Conservation (phyloP, 148 eudicot genomes). For the Rhododendron henanense region DNA sequence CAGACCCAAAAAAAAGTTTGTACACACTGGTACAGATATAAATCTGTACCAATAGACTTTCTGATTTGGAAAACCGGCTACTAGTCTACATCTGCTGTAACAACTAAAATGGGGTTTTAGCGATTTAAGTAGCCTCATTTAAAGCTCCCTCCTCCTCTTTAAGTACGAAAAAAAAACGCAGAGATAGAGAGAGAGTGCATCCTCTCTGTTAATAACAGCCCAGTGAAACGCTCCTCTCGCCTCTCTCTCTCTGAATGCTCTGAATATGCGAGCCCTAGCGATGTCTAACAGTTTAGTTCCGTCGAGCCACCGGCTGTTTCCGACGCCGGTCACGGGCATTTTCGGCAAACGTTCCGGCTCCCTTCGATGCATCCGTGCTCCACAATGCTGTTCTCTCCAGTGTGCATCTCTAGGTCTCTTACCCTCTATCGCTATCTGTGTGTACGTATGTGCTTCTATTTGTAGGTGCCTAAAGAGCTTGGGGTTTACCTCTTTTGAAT, state of each 20-base stretch:
- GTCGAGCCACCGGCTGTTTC: conserved; percentile 14
- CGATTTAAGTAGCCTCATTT: background rate
- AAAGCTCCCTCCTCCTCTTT: background rate
- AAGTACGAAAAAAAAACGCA: background rate
- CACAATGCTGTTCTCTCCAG: conserved; percentile 28
- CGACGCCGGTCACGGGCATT: conserved; percentile 14
- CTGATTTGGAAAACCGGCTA: too few species aligned
- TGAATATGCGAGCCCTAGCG: conserved; percentile 24
- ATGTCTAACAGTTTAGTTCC: conserved; percentile 20
- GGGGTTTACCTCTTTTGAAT: background rate
- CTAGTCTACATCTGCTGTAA: too few species aligned
- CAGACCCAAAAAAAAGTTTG: too few species aligned
- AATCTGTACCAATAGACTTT: too few species aligned
- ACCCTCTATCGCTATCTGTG: background rate
- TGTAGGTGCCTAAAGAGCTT: background rate
- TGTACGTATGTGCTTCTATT: background rate
- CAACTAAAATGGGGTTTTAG: background rate
- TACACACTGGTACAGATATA: too few species aligned
- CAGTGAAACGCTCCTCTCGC: background rate
- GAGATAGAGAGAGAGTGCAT: too few species aligned
- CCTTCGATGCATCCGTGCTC: conserved; percentile 7
- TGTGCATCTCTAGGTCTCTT: conserved; percentile 28
- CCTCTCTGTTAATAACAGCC: background rate
- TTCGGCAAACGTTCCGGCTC: conserved; percentile 5
- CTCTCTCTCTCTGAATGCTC: background rate